Evolutionary conservation across 2,329 filamentous ascomycete species (phyloP).

Genomic region (Fusarium pseudonygamai): DNA sequence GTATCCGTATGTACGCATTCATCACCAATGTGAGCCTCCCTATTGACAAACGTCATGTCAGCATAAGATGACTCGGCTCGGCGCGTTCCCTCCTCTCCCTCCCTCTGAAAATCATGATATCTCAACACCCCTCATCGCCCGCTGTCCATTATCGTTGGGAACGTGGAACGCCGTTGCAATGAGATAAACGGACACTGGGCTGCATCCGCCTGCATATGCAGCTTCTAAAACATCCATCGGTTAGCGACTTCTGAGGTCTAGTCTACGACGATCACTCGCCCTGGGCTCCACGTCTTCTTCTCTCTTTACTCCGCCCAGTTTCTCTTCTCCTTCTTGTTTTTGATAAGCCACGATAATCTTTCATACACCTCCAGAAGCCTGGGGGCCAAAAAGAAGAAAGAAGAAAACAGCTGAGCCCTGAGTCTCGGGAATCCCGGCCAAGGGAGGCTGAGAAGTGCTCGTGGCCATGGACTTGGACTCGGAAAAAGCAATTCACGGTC

Average conservation of each 20-base stretch:
- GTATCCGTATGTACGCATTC: neutral
- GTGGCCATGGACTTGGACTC: neutral
- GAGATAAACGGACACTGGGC: constrained; percentile 6
- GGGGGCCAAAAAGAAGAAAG: neutral
- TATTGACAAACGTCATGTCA: neutral
- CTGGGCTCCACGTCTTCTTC: constrained; percentile 6
- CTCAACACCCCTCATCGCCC: constrained; percentile 8
- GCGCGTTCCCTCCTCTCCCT: constrained; percentile 20
- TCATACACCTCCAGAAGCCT: neutral
- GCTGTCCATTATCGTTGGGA: neutral
- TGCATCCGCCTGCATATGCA: constrained; percentile 4
- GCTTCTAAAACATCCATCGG: neutral
- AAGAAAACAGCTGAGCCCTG: neutral
- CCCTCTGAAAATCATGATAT: constrained; percentile 14
- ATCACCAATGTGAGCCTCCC: neutral
- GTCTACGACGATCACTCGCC: constrained; percentile 11
- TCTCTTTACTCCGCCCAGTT: constrained; percentile 10
- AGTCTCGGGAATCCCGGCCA: neutral
- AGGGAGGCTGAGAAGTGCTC: constrained; percentile 11
- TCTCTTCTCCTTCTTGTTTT: constrained; percentile 4
- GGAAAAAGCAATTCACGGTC: constrained; percentile 32
- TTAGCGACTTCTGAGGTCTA: constrained; percentile 11
- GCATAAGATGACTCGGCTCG: constrained; percentile 25
- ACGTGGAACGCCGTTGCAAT: constrained; percentile 21
- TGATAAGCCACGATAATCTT: constrained; percentile 7